Base-by-base conservation (phyloP, 805 yeast genomes). In the Candida silvatica region DNA sequence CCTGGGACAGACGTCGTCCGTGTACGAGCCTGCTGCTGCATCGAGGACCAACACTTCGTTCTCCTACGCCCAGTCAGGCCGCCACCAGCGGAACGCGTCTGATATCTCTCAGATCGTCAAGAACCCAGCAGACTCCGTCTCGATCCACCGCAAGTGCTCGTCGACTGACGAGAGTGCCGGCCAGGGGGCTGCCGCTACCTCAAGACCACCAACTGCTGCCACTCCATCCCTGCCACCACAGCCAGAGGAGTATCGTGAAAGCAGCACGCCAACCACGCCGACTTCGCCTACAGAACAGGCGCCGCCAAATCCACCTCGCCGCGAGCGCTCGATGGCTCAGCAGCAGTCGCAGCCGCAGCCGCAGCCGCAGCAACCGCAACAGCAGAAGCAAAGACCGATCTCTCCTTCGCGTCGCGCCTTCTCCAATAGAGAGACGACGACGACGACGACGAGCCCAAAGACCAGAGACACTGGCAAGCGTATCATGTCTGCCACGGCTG, bases 141-240 rank as follows among this genome's bases (percentile, higher is more conserved):
- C 37, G 11, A 31, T 43, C 4, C 82, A 77, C 48, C 70, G 71
- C 46, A 67, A 84, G 41, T 77, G 74, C 39, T 74, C 82, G 0
- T 76, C 84, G 0, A 56, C 12, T 7, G 24, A 22, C 12, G n/a
- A n/a, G n/a, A n/a, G n/a, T n/a, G n/a, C n/a, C n/a, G n/a, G n/a
- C n/a, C n/a, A n/a, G n/a, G n/a, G n/a, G n/a, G n/a, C n/a, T n/a
- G n/a, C n/a, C n/a, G n/a, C n/a, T n/a, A n/a, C n/a, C n/a, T n/a
- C n/a, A n/a, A 22, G 24, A 22, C 24, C 24, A 22, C 24, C 24
- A 8, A 12, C 7, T 22, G 24, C 24, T 22, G n/a, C n/a, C n/a
- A n/a, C n/a, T n/a, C 24, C 24, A 22, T 7, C 7, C 24, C 12
- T 22, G 24, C 7, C 7, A 12, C 12, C 12, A 12, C 24, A 22